These are phyloP conservation scores for Alternaria arborescens DNA, from an alignment of 2,329 filamentous ascomycete genomes.

Conservation along the genomic window DNA sequence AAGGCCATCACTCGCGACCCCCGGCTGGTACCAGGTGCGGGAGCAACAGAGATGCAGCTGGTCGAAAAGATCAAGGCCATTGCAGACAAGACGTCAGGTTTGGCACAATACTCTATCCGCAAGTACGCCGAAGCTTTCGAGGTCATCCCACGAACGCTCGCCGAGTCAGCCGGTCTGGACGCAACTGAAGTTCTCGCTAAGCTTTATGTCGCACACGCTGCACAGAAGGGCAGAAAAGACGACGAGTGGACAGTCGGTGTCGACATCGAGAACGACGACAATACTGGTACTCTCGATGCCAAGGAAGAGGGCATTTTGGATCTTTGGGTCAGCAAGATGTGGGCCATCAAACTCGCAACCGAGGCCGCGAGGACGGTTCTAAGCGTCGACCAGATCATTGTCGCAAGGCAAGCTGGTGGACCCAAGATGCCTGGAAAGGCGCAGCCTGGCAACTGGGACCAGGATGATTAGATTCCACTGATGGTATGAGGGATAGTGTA, in stretches of 20 bases:
- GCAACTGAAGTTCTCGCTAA: constrained; percentile 95
- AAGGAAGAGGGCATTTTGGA: constrained; percentile 90
- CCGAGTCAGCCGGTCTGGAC: constrained; percentile 93
- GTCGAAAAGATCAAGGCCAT: constrained; percentile 90
- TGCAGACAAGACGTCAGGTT: constrained; percentile 89
- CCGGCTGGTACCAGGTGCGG: constrained; percentile 89
- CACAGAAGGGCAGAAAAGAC: constrained; percentile 59
- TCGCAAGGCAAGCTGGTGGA: constrained; percentile 94
- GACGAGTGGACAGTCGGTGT: constrained; percentile 92
- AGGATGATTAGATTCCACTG: constrained; percentile 57
- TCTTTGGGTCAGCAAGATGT: constrained; percentile 88
- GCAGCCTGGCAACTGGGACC: constrained; percentile 72
- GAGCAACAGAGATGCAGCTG: constrained; percentile 92
- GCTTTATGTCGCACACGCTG: constrained; percentile 89
- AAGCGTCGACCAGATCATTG: constrained; percentile 98
- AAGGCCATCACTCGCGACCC: constrained; percentile 97
- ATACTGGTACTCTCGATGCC: constrained; percentile 83
- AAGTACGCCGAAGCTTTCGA: constrained; percentile 98
- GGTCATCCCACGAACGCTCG: constrained; percentile 91
- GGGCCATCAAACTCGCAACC: constrained; percentile 96
- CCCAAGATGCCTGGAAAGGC: constrained; percentile 97
- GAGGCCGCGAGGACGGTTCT: constrained; percentile 93
- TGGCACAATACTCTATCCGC: constrained; percentile 95
- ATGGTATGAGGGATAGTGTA: constrained; percentile 12
- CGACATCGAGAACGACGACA: constrained; percentile 88